phyloP scores from a whole-genome alignment of 1,139 yeast genomes.

The Nakaseomyces bracarensis region DNA sequence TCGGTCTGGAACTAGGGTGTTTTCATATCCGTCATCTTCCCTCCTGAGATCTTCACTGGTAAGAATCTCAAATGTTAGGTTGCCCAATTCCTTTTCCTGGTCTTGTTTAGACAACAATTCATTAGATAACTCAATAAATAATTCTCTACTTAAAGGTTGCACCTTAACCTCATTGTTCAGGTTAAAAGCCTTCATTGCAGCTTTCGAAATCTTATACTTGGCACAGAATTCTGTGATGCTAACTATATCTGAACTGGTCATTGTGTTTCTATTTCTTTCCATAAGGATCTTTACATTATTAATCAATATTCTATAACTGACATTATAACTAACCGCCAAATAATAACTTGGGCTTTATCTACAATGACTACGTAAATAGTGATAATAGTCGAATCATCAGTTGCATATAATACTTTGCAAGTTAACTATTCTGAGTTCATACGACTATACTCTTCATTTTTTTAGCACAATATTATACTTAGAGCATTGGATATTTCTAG shows the following conservation, averaged over 20 bases:
- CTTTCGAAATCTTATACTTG: not conserved
- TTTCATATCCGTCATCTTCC: not conserved
- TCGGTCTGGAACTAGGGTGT: not conserved
- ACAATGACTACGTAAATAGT: too few relatives aligned
- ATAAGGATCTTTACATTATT: too few relatives aligned
- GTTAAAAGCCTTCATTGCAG: not conserved
- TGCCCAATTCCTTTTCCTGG: not conserved
- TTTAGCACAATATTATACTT: too few relatives aligned
- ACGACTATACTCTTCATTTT: too few relatives aligned
- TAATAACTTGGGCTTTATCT: too few relatives aligned
- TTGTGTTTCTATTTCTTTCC: too few relatives aligned
- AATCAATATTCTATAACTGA: too few relatives aligned
- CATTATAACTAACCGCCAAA: too few relatives aligned
- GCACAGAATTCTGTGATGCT: conserved; percentile 1
- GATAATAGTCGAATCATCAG: too few relatives aligned
- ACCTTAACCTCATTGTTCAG: not conserved
- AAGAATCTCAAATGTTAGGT: not conserved
- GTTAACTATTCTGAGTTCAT: too few relatives aligned
- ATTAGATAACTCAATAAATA: not conserved
- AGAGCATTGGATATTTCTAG: too few relatives aligned
- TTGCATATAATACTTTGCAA: too few relatives aligned
- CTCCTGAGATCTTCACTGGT: not conserved
- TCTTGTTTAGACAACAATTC: not conserved
- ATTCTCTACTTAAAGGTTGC: not conserved
- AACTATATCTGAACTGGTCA: not conserved